Percentiles rank a stretch among this genome's conserved stretches.
phyloP scores from a whole-genome alignment of 768 basidiomycete species.

The Boletus sp. region DNA sequence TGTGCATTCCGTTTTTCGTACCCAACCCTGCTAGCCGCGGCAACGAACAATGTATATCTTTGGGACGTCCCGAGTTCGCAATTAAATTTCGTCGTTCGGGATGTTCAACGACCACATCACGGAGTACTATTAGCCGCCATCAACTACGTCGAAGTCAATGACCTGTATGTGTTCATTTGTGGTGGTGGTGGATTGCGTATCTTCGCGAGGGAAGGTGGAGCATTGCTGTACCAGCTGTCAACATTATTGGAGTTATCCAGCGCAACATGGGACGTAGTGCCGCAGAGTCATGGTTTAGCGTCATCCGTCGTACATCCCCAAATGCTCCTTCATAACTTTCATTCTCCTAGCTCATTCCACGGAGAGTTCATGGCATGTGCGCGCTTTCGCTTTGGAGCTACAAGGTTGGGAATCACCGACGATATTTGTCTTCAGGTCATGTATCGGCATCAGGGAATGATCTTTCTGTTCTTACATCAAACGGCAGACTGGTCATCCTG shows the following conservation, averaged over 20 bases:
- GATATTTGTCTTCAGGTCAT: constrained; percentile 33
- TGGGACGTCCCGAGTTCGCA: constrained; percentile 59
- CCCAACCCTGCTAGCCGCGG: constrained; percentile 58
- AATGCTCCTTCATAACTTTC: constrained; percentile 13
- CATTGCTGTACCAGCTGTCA: constrained; percentile 43
- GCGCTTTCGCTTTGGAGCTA: not conserved
- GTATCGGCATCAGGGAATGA: constrained; percentile 47
- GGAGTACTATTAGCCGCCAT: constrained; percentile 37
- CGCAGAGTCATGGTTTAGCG: constrained; percentile 3
- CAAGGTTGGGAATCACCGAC: not conserved
- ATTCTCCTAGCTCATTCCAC: not conserved
- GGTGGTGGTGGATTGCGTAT: constrained; percentile 47
- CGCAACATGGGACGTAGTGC: constrained; percentile 35
- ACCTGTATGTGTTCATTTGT: constrained; percentile 59
- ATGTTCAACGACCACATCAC: constrained; percentile 17
- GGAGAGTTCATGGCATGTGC: constrained; percentile 30
- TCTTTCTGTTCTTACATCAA: constrained; percentile 30
- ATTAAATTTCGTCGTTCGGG: constrained; percentile 41
- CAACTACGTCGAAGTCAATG: constrained; percentile 65
- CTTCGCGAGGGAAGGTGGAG: constrained; percentile 49
- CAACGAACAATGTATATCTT: constrained; percentile 46
- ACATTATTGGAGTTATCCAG: constrained; percentile 34
- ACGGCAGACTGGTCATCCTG: constrained; percentile 27
- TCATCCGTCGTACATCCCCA: constrained; percentile 22
- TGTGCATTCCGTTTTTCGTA: constrained; percentile 67